phyloP scores from a whole-genome alignment of 495 filamentous ascomycete species.

The Hypoxylon fuscum region DNA sequence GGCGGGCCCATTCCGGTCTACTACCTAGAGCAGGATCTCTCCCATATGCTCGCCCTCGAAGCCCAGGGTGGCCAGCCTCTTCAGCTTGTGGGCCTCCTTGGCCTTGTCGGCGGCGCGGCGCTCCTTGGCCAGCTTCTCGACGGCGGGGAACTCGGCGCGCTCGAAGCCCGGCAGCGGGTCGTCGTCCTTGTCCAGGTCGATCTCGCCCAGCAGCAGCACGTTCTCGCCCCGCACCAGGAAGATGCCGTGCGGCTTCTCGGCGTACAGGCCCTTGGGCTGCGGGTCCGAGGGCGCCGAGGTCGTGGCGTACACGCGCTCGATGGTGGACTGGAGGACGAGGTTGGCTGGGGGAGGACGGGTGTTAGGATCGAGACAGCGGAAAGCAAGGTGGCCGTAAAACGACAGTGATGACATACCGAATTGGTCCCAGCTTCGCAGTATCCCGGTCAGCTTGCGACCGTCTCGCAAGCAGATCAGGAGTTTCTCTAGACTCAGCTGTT shows the following conservation, averaged over 20 bases:
- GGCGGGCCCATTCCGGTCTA: constrained; percentile 1
- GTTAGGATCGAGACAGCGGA: constrained; percentile 10
- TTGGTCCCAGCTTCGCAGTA: constrained; percentile 96
- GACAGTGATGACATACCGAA: constrained; percentile 71
- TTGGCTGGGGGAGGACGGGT: not conserved
- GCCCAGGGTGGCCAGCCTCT: constrained; percentile 75
- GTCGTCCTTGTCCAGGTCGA: constrained; percentile 95
- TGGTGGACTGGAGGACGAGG: too few species aligned
- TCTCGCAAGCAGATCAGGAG: constrained; percentile 88
- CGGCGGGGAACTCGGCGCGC: constrained; percentile 71
- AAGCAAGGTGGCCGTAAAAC: constrained; percentile 5
- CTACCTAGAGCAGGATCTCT: constrained; percentile 72
- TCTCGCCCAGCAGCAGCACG: constrained; percentile 89
- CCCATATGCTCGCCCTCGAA: constrained; percentile 89
- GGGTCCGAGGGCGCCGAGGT: constrained; percentile 8
- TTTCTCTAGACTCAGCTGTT: constrained; percentile 72
- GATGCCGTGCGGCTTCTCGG: constrained; percentile 81
- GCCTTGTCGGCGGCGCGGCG: constrained; percentile 72
- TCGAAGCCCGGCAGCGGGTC: constrained; percentile 76
- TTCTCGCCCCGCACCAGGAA: constrained; percentile 95
- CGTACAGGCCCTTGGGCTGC: constrained; percentile 67
- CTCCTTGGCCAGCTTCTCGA: constrained; percentile 75
- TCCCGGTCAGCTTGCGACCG: constrained; percentile 90
- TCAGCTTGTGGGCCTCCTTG: constrained; percentile 73
- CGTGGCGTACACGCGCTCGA: too few species aligned